Percentiles rank a stretch among this genome's conserved stretches.
phyloP scores from a whole-genome alignment of 192 early-diverging fungal species.

The Backusella macrospora region DNA sequence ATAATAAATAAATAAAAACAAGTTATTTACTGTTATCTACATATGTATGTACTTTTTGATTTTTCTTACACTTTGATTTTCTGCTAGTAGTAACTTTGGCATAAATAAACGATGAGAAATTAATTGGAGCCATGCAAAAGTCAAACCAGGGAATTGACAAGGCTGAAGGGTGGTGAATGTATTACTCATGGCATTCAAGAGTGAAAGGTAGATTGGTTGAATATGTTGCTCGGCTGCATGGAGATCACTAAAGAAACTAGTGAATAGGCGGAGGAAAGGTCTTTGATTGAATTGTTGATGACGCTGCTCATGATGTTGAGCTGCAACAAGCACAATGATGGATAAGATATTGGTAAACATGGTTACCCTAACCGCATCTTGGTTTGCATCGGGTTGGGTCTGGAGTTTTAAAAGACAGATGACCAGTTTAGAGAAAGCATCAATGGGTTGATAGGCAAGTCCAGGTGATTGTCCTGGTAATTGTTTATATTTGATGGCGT shows the following conservation, averaged over 20 bases:
- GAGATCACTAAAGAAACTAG: conserved; percentile 82
- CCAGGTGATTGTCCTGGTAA: conserved; percentile 45
- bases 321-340: conserved; percentile 83
- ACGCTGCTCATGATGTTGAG: conserved; percentile 81
- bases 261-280: conserved; percentile 89
- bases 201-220: conserved; percentile 73
- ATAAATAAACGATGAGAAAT: conserved; percentile 93
- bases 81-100: conserved; percentile 79
- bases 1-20: not conserved
- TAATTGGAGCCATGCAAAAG: conserved; percentile 92
- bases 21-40: not conserved
- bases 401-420: conserved; percentile 78
- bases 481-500: conserved; percentile 65
- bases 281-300: conserved; percentile 84
- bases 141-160: conserved; percentile 86
- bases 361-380: conserved; percentile 58
- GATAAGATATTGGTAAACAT: conserved; percentile 83
- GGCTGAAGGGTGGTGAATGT: conserved; percentile 88
- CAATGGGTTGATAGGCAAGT: conserved; percentile 81
- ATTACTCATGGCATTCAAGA: conserved; percentile 75
- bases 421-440: conserved; percentile 90
- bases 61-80: conserved; percentile 57
- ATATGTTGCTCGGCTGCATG: conserved; percentile 67
- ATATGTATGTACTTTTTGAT: too few species aligned
- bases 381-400: conserved; percentile 56